phyloP scores from a whole-genome alignment of 805 yeast genomes.

The Scheffersomyces lignosus region DNA sequence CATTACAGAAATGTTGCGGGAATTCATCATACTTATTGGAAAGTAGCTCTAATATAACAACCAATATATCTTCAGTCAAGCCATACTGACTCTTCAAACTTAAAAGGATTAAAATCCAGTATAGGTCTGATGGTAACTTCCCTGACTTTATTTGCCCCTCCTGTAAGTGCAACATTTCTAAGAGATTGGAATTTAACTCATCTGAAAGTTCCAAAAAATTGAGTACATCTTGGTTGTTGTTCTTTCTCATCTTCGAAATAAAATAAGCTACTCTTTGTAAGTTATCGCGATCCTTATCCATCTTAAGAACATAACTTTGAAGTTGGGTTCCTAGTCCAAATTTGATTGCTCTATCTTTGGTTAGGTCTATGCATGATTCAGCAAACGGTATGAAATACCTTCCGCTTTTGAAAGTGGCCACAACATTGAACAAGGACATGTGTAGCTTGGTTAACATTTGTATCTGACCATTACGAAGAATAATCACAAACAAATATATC shows the following conservation, averaged over 20 bases:
- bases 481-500: conserved; percentile 47
- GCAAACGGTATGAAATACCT: conserved; percentile 46
- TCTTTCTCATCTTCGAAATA: conserved; percentile 13
- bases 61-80: too few species aligned
- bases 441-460: conserved; percentile 49
- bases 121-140: too few species aligned
- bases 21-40: background rate
- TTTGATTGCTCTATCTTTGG: conserved; percentile 45
- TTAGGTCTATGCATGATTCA: conserved; percentile 42
- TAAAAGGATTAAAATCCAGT: too few species aligned
- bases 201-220: conserved; percentile 11
- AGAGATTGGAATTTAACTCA: conserved; percentile 6
- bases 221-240: conserved; percentile 13
- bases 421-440: conserved; percentile 40
- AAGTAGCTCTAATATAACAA: too few species aligned
- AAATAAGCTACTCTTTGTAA: conserved; percentile 30
- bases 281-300: conserved; percentile 16
- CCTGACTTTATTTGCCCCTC: too few species aligned
- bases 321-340: conserved; percentile 45
- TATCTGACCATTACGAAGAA: conserved; percentile 57
- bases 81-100: too few species aligned
- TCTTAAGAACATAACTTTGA: conserved; percentile 46
- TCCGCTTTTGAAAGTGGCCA: conserved; percentile 33
- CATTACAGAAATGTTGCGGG: conserved; percentile 30
- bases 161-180: too few species aligned